phyloP scores from a whole-genome alignment of 345 rosid species.

The Rhodamnia argentea region DNA sequence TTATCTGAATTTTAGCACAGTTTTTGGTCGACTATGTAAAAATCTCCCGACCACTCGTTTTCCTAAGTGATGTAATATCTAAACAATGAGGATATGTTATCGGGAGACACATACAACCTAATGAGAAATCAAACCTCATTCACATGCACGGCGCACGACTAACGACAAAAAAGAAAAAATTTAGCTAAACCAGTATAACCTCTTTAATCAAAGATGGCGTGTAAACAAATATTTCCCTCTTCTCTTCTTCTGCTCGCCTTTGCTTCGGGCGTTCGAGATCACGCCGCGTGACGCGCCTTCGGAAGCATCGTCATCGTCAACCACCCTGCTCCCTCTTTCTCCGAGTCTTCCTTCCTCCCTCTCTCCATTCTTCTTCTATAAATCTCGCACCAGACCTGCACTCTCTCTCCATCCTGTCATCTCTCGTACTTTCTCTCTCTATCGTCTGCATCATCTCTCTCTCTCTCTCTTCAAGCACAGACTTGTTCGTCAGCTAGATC shows the following conservation, averaged over 20 bases:
- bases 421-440: background rate
- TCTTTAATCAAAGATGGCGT: background rate
- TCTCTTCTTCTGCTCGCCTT: background rate
- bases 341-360: background rate
- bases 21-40: background rate
- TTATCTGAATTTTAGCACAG: background rate
- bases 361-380: background rate
- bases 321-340: background rate
- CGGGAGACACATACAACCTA: background rate
- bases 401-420: background rate
- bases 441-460: background rate
- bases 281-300: background rate
- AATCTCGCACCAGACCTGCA: background rate
- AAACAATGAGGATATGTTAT: background rate
- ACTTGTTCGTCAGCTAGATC: background rate
- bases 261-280: background rate
- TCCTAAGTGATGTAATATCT: rapidly evolving
- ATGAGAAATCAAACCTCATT: background rate
- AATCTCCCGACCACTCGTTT: no score
- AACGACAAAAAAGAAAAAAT: background rate
- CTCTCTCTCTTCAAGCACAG: background rate
- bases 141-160: background rate
- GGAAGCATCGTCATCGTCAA: background rate
- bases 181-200: background rate
- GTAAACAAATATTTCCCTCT: background rate